Conservation (phyloP, 2,329 filamentous ascomycete species). For the Tothia fuscella region DNA sequence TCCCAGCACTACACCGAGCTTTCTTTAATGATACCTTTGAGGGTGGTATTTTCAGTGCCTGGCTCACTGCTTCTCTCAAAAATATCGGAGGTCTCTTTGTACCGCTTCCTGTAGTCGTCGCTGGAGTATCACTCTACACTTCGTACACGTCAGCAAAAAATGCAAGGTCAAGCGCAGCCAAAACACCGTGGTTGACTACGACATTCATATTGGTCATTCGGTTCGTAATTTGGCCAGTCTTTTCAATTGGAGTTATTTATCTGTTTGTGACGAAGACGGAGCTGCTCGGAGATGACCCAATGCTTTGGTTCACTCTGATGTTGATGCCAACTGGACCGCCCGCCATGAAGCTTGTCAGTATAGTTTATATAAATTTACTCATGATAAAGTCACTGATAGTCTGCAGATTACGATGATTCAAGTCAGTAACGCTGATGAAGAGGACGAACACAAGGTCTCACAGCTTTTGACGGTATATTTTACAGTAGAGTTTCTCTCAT, state of each 20-base stretch:
- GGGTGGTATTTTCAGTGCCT: slow-evolving; percentile 54
- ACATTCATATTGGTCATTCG: slow-evolving; percentile 42
- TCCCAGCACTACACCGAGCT: slow-evolving; percentile 44
- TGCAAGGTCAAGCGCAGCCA: slow-evolving; percentile 26
- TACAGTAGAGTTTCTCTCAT: background rate
- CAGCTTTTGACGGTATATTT: slow-evolving; percentile 10
- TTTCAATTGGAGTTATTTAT: slow-evolving; percentile 13
- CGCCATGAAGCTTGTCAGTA: slow-evolving; percentile 12
- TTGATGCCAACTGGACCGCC: slow-evolving; percentile 12
- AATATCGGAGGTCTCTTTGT: slow-evolving; percentile 55
- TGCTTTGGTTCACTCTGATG: slow-evolving; percentile 12
- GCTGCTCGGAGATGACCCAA: slow-evolving; percentile 11
- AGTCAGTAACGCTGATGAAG: slow-evolving; percentile 8
- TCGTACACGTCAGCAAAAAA: slow-evolving; percentile 36
- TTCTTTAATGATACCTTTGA: slow-evolving; percentile 48
- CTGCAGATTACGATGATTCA: slow-evolving; percentile 12
- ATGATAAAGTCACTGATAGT: too few relatives aligned
- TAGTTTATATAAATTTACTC: too few relatives aligned
- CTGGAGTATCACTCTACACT: slow-evolving; percentile 48
- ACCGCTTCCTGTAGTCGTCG: slow-evolving; percentile 51
- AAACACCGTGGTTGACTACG: slow-evolving; percentile 38
- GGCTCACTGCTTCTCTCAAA: slow-evolving; percentile 49
- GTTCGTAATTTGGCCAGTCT: slow-evolving; percentile 48
- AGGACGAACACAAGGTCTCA: slow-evolving; percentile 10
- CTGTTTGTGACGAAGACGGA: slow-evolving; percentile 9